phyloP scores from a whole-genome alignment of 352 stramenopile species.

The Aphanomyces astaci region DNA sequence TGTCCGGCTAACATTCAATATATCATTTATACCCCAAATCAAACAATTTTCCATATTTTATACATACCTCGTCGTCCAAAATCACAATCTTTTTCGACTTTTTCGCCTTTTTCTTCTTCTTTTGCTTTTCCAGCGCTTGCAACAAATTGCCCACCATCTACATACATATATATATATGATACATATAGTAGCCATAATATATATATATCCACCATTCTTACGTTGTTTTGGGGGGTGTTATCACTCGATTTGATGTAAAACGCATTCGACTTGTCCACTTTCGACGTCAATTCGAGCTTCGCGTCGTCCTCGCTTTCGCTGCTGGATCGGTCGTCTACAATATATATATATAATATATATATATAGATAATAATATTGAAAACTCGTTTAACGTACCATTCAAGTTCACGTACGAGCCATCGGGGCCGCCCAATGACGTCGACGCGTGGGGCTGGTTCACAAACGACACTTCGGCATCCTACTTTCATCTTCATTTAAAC shows the following conservation, averaged over 20 bases:
- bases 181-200: no score
- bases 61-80: conserved; percentile 1
- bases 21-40: conserved; percentile 45
- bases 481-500: no score
- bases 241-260: conserved; percentile 67
- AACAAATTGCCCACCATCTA: conserved; percentile 59
- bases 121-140: conserved; percentile 26
- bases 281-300: conserved; percentile 11
- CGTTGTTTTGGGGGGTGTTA: conserved; percentile 33
- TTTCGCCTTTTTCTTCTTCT: conserved; percentile 50
- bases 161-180: no score
- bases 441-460: conserved; percentile 39
- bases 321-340: conserved; percentile 3
- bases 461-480: conserved; percentile 78
- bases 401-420: conserved; percentile 41
- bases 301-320: conserved; percentile 2
- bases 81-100: conserved; percentile 34
- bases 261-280: conserved; percentile 56
- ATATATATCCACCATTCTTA: no score
- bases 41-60: conserved; percentile 32
- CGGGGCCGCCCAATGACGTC: conserved; percentile 39
- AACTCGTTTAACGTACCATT: neutral
- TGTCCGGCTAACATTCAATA: conserved; percentile 67
- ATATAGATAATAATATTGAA: no score
- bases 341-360: no score